These are phyloP conservation scores for Aspergillus pseudoviridinutans DNA, from an alignment of 2,329 filamentous ascomycete species.

Conservation along the genomic window DNA sequence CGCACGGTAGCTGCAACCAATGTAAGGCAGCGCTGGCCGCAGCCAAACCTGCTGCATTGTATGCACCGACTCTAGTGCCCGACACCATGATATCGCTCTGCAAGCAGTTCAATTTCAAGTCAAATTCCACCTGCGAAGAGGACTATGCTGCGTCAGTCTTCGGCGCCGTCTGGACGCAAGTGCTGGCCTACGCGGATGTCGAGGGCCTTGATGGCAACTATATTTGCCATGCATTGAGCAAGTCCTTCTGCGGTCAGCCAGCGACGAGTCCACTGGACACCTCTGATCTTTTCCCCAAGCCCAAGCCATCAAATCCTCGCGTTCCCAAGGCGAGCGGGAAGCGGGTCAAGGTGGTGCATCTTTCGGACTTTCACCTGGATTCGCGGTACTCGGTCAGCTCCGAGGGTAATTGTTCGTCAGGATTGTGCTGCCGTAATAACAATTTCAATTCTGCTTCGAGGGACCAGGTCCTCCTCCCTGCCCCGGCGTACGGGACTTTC, in stretches of 20 bases:
- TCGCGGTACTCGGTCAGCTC: conserved; percentile 51
- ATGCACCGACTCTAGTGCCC: conserved; percentile 48
- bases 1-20: conserved; percentile 48
- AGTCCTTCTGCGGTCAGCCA: conserved; percentile 47
- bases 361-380: conserved; percentile 56
- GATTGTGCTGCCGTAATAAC: conserved; percentile 51
- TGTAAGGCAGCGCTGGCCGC: conserved; percentile 51
- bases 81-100: conserved; percentile 51
- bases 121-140: conserved; percentile 46
- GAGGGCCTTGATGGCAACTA: conserved; percentile 53
- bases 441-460: conserved; percentile 33
- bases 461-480: conserved; percentile 41
- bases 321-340: conserved; percentile 49
- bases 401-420: conserved; percentile 51
- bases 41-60: conserved; percentile 49
- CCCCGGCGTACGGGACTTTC: conserved; percentile 53
- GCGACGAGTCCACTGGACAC: conserved; percentile 44
- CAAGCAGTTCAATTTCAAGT: conserved; percentile 45
- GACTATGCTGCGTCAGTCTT: conserved; percentile 47
- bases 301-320: conserved; percentile 46
- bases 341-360: conserved; percentile 53
- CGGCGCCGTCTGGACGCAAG: conserved; percentile 56
- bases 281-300: conserved; percentile 49
- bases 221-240: conserved; percentile 52
- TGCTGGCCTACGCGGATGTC: conserved; percentile 52